Evolutionary conservation across 2,329 filamentous ascomycete species (phyloP).

Genomic region (Pseudopithomyces maydicus): DNA sequence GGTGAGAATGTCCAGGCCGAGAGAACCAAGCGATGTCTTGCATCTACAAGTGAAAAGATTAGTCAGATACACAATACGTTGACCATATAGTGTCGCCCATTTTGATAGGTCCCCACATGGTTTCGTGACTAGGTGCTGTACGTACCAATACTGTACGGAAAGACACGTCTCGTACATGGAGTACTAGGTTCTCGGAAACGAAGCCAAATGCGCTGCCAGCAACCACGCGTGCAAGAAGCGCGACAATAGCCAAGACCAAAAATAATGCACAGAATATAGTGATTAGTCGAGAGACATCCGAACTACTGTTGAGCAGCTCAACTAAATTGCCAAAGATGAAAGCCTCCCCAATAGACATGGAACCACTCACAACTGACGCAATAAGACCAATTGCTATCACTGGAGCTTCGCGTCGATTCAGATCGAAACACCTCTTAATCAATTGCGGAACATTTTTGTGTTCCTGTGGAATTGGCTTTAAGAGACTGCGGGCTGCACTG

Average conservation of each 20-base stretch:
- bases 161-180: slow-evolving; percentile 51
- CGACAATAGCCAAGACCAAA: slow-evolving; percentile 59
- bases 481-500: background rate
- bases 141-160: slow-evolving; percentile 55
- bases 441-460: slow-evolving; percentile 23
- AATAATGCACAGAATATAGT: slow-evolving; percentile 56
- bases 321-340: slow-evolving; percentile 62
- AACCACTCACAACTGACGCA: slow-evolving; percentile 53
- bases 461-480: background rate
- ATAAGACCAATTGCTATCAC: slow-evolving; percentile 50
- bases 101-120: background rate
- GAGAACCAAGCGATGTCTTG: slow-evolving; percentile 62
- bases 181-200: slow-evolving; percentile 53
- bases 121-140: background rate
- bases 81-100: background rate
- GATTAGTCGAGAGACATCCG: slow-evolving; percentile 25
- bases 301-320: slow-evolving; percentile 55
- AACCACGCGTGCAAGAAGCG: slow-evolving; percentile 50
- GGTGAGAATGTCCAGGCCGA: slow-evolving; percentile 48
- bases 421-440: slow-evolving; percentile 27
- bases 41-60: slow-evolving; percentile 23
- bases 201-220: slow-evolving; percentile 56
- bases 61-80: background rate
- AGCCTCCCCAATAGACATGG: slow-evolving; percentile 64
- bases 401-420: slow-evolving; percentile 45